Evolutionary conservation across 2,329 filamentous ascomycete species (phyloP).

Genomic region (Hypoxylon sp.): DNA sequence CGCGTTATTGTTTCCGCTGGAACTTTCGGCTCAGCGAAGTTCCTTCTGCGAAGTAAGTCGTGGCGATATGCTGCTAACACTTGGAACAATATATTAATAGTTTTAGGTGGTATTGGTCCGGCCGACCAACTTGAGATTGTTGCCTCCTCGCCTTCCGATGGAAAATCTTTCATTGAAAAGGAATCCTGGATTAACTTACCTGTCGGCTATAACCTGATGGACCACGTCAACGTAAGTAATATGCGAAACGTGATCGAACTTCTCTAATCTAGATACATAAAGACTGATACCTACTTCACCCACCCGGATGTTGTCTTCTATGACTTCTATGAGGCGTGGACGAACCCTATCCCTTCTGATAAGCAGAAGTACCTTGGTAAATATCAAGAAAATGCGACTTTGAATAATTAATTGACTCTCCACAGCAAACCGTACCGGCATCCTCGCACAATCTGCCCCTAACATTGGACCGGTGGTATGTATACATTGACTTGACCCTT

Average conservation of each 20-base stretch:
- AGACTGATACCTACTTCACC: conserved; percentile 63
- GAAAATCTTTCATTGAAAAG: conserved; percentile 64
- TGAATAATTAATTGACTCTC: conserved; percentile 27
- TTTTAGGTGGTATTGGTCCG: conserved; percentile 72
- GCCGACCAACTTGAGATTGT: conserved; percentile 70
- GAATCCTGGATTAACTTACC: conserved; percentile 71
- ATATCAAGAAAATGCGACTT: conserved; percentile 24
- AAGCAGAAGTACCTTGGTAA: conserved; percentile 61
- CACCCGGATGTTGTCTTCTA: conserved; percentile 70
- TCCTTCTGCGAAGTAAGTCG: conserved; percentile 72
- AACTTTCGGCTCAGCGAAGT: conserved; percentile 77
- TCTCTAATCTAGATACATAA: conserved; percentile 24
- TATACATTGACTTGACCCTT: conserved; percentile 2
- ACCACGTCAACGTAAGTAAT: conserved; percentile 63
- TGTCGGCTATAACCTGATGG: conserved; percentile 72
- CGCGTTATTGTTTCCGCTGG: conserved; percentile 79
- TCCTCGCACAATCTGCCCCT: conserved; percentile 74
- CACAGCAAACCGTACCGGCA: conserved; percentile 61
- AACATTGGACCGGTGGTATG: conserved; percentile 72
- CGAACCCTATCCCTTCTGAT: conserved; percentile 63
- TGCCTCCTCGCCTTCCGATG: conserved; percentile 62
- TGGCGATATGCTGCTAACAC: background rate
- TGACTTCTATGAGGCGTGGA: conserved; percentile 75
- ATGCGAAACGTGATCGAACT: background rate
- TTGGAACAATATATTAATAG: conserved; percentile 27